Evolutionary conservation across 495 filamentous ascomycete genomes (phyloP).

Genomic region (Bombardia bombarda): DNA sequence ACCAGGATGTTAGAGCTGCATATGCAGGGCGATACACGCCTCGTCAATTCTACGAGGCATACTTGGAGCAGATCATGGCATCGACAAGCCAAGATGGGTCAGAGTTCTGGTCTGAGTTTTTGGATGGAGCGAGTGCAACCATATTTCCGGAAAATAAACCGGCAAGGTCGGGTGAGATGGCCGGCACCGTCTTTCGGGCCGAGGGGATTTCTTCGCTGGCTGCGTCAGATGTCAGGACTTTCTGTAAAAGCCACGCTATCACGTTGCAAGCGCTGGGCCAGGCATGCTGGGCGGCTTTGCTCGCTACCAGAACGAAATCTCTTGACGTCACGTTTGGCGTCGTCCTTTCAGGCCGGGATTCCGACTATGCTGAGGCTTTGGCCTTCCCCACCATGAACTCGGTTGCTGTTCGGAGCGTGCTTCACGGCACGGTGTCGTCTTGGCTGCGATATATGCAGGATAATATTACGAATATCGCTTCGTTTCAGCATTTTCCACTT

Average conservation of each 20-base stretch:
- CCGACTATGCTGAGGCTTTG: slow-evolving; percentile 46
- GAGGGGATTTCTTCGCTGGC: slow-evolving; percentile 38
- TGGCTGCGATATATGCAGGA: slow-evolving; percentile 62
- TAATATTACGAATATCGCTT: slow-evolving; percentile 40
- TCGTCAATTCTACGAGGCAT: slow-evolving; percentile 37
- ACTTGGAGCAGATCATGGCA: slow-evolving; percentile 39
- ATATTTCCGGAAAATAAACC: slow-evolving; percentile 27
- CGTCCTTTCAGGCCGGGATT: slow-evolving; percentile 62
- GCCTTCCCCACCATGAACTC: slow-evolving; percentile 79
- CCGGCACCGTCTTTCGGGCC: slow-evolving; percentile 25
- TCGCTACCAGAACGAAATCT: slow-evolving; percentile 44
- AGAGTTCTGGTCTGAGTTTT: slow-evolving; percentile 53
- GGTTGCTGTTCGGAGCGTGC: slow-evolving; percentile 51
- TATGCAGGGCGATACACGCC: slow-evolving; percentile 37
- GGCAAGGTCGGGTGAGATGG: not conserved
- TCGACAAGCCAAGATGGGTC: slow-evolving; percentile 28
- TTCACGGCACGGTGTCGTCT: slow-evolving; percentile 52
- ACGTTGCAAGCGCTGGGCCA: slow-evolving; percentile 60
- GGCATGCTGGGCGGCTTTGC: slow-evolving; percentile 55
- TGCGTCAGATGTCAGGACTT: slow-evolving; percentile 26
- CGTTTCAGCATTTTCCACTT: slow-evolving; percentile 60
- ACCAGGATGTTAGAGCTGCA: slow-evolving; percentile 53
- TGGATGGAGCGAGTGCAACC: slow-evolving; percentile 38
- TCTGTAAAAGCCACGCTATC: slow-evolving; percentile 50
- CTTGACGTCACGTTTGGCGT: slow-evolving; percentile 65